These are phyloP conservation scores for Yamadazyma kitorensis DNA, from an alignment of 805 yeast species.

Conservation along the genomic window DNA sequence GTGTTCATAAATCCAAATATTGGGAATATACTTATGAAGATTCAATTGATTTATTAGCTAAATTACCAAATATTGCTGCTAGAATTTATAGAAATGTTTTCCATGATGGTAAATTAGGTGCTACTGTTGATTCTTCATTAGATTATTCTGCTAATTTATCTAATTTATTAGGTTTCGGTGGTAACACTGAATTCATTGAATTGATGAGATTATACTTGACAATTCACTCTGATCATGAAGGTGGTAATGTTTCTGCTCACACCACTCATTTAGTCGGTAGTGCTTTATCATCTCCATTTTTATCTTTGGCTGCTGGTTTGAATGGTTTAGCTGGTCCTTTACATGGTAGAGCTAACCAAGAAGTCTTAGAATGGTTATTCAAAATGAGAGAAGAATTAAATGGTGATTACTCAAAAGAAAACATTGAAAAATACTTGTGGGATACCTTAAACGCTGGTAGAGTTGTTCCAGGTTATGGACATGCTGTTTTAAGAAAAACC, in stretches of 20 bases:
- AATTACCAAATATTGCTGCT: constrained; percentile 72
- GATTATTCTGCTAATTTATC: constrained; percentile 79
- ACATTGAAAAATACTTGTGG: constrained; percentile 71
- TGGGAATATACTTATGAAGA: constrained; percentile 79
- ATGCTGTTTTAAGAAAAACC: constrained; percentile 79
- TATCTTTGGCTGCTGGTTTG: constrained; percentile 75
- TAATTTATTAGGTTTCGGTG: constrained; percentile 57
- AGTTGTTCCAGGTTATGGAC: constrained; percentile 88
- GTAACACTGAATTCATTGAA: constrained; percentile 60
- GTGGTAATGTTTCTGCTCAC: constrained; percentile 83
- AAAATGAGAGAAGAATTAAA: constrained; percentile 61
- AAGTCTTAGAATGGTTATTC: constrained; percentile 71
- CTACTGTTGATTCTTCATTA: constrained; percentile 44
- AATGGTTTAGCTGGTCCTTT: constrained; percentile 85
- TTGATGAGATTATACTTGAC: constrained; percentile 71
- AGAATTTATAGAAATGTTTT: constrained; percentile 65
- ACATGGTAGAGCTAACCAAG: constrained; percentile 85
- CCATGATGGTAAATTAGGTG: constrained; percentile 57
- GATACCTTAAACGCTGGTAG: constrained; percentile 65
- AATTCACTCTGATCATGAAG: constrained; percentile 79
- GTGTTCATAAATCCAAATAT: constrained; percentile 65
- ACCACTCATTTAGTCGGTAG: constrained; percentile 81
- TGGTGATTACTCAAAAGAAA: constrained; percentile 53
- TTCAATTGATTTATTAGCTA: constrained; percentile 64
- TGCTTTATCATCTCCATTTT: constrained; percentile 72